Conservation (phyloP, 2,329 filamentous ascomycete species). For the Erysiphe pulchra region DNA sequence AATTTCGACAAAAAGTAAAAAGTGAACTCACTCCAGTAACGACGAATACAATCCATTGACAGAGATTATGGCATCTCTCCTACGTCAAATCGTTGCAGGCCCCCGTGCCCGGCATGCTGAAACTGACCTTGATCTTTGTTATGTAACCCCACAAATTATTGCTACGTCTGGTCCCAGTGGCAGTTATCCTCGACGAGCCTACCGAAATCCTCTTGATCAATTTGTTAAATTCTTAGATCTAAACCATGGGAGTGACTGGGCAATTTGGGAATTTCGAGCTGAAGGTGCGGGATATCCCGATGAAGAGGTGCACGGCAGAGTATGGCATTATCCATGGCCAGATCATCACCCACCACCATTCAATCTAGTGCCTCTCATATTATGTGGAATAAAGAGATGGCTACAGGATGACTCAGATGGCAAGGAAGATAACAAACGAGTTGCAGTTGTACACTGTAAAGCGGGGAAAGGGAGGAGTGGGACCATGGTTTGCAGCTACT, state of each 20-base stretch:
- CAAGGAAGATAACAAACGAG: slow-evolving; percentile 19
- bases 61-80: slow-evolving; percentile 37
- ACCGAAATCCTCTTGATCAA: slow-evolving; percentile 74
- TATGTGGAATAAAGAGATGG: slow-evolving; percentile 87
- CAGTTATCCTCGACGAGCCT: slow-evolving; percentile 73
- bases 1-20: too few species aligned
- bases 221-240: slow-evolving; percentile 71
- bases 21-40: too few species aligned
- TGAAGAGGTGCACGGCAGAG: slow-evolving; percentile 57
- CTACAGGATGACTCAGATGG: slow-evolving; percentile 16
- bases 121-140: slow-evolving; percentile 79
- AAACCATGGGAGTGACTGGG: slow-evolving; percentile 65
- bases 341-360: slow-evolving; percentile 96
- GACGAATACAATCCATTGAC: too few species aligned
- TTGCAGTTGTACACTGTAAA: slow-evolving; percentile 89
- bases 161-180: slow-evolving; percentile 62
- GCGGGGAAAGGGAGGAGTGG: slow-evolving; percentile 88
- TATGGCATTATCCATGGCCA: slow-evolving; percentile 85
- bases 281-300: slow-evolving; percentile 94
- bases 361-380: slow-evolving; percentile 59
- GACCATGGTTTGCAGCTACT: slow-evolving; percentile 64
- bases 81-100: slow-evolving; percentile 78
- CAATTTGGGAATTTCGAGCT: slow-evolving; percentile 93
- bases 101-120: slow-evolving; percentile 66
- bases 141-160: slow-evolving; percentile 59